phyloP scores from a whole-genome alignment of 2,329 filamentous ascomycete genomes.

The Cladosporium oxysporum region DNA sequence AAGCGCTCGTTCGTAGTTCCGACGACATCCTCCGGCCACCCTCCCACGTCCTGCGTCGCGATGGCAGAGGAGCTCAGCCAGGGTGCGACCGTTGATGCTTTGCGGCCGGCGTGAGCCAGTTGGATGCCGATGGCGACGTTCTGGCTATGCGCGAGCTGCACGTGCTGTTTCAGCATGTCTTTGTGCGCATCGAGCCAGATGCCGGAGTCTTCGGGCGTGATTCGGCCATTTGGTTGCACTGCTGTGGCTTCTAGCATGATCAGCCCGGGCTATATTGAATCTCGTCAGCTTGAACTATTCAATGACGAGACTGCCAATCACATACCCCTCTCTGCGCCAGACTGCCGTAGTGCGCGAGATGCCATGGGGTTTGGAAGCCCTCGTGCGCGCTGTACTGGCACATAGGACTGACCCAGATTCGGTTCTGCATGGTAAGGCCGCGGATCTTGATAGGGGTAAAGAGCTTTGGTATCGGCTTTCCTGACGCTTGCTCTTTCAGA shows the following conservation, averaged over 20 bases:
- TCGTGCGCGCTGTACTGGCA: conserved; percentile 69
- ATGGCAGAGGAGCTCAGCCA: conserved; percentile 61
- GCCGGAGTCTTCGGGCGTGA: conserved; percentile 75
- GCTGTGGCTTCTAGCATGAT: conserved; percentile 76
- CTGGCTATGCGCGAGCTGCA: conserved; percentile 78
- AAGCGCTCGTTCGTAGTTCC: conserved; percentile 64
- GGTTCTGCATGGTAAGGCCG: conserved; percentile 64
- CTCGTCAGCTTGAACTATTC: background rate
- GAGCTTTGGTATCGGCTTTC: conserved; percentile 53
- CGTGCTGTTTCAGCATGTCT: conserved; percentile 66
- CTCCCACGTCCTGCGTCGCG: conserved; percentile 53
- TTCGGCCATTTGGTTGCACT: conserved; percentile 74
- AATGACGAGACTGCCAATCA: too few species aligned
- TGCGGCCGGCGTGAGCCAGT: conserved; percentile 74
- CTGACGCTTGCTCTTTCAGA: conserved; percentile 41
- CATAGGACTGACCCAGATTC: conserved; percentile 63
- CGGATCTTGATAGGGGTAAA: conserved; percentile 60
- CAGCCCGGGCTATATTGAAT: conserved; percentile 56
- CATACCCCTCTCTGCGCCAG: conserved; percentile 67
- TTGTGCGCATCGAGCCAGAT: conserved; percentile 84
- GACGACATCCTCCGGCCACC: conserved; percentile 54
- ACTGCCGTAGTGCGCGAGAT: conserved; percentile 49
- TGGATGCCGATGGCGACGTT: conserved; percentile 75
- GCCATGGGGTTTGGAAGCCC: conserved; percentile 67
- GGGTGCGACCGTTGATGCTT: conserved; percentile 58